A percentile compares a stretch with the other conserved stretches of the same genome.
Conservation (phyloP, 2,329 filamentous ascomycete genomes). For the Corniculantispora saksenae region DNA sequence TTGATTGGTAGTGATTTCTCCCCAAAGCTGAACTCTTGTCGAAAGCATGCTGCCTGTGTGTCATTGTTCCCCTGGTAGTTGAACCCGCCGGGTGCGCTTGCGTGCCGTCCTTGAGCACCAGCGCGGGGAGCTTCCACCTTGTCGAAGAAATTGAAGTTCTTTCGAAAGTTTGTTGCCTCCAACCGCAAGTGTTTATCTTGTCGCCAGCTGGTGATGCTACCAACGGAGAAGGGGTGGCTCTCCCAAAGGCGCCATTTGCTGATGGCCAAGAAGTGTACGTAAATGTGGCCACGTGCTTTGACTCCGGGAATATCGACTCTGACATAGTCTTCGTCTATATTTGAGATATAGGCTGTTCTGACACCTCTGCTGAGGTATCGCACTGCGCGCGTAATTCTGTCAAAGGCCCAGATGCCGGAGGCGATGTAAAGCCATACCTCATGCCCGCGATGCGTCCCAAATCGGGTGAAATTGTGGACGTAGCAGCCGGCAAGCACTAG, state of each 20-base stretch:
- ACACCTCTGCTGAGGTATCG: slow-evolving; percentile 23
- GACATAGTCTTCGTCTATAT: slow-evolving; percentile 31
- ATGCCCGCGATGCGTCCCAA: slow-evolving; percentile 44
- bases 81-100: no score
- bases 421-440: slow-evolving; percentile 34
- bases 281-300: slow-evolving; percentile 30
- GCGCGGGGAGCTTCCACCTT: not conserved
- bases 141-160: not conserved
- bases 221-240: slow-evolving; percentile 35
- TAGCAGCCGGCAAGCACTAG: slow-evolving; percentile 43
- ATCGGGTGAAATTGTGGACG: slow-evolving; percentile 40
- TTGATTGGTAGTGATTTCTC: slow-evolving; percentile 17
- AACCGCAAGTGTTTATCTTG: not conserved
- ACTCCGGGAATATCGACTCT: slow-evolving; percentile 31
- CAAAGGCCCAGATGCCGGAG: slow-evolving; percentile 32
- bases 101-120: not conserved
- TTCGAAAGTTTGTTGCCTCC: not conserved
- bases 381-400: slow-evolving; percentile 27
- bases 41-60: no score
- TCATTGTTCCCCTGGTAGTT: no score
- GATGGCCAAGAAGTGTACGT: slow-evolving; percentile 31
- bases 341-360: slow-evolving; percentile 29
- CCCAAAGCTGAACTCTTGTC: slow-evolving; percentile 6
- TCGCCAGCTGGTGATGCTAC: slow-evolving; percentile 21
- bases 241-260: slow-evolving; percentile 33